These are phyloP conservation scores for Fusarium nelsonii DNA, from an alignment of 2,329 filamentous ascomycete species.

Conservation along the genomic window DNA sequence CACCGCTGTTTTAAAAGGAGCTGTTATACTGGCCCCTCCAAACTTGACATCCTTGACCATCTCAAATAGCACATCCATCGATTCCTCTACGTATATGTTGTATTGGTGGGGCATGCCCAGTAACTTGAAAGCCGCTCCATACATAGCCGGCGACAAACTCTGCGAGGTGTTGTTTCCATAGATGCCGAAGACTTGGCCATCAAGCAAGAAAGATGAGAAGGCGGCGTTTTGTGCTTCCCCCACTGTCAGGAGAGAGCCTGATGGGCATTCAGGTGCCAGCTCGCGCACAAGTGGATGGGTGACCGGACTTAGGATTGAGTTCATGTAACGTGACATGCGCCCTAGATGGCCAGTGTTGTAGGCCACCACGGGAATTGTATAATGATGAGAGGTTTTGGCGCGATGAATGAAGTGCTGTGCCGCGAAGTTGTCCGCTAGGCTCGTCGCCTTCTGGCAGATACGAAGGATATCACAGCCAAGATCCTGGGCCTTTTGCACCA, in stretches of 20 bases:
- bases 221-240: slow-evolving; percentile 1
- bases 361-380: background rate
- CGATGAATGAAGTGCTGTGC: slow-evolving; percentile 1
- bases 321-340: slow-evolving; percentile 2
- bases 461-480: slow-evolving; percentile 5
- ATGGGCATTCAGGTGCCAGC: background rate
- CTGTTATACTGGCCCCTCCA: slow-evolving; percentile 3
- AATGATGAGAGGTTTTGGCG: background rate
- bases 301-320: slow-evolving; percentile 5
- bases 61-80: background rate
- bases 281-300: slow-evolving; percentile 1
- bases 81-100: background rate
- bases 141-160: slow-evolving; percentile 18
- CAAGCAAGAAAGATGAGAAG: background rate
- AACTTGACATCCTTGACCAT: background rate
- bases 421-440: slow-evolving; percentile 9
- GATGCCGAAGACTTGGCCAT: background rate
- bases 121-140: background rate
- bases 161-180: slow-evolving; percentile 7
- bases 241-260: background rate
- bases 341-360: slow-evolving; percentile 12
- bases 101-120: slow-evolving; percentile 8
- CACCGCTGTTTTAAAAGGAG: slow-evolving; percentile 4
- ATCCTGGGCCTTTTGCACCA: background rate
- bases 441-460: background rate